Base-by-base conservation (phyloP, 176 grass and related monocot species). In the Musa schizocarpa region DNA sequence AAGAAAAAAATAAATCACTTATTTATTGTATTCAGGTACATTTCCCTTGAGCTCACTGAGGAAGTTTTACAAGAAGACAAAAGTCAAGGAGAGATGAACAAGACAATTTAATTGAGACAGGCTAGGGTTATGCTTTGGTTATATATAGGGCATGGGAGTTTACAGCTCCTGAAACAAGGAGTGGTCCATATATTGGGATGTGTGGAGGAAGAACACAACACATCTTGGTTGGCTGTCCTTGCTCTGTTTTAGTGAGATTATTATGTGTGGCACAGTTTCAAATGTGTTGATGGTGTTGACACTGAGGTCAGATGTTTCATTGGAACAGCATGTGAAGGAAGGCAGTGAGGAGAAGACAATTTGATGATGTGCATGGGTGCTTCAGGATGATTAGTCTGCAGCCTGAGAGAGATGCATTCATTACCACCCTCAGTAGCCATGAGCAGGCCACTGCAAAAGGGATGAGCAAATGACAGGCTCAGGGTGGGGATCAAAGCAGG, bases 391-490 rank as follows among this genome's bases (percentile, higher is more conserved):
- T 65, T 65, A 26, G 63, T 13, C 8, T 24, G 63, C 13, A 11
- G 11, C 23, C 23, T 11, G 1, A 0, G 34, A 43, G 34, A 43
- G 34, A 43, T 4, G 34, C 34, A 3, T 43, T 43, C 34, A 43
- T 20, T 4, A 12, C 23, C 19, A 20, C 63, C 24, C 58, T 62
- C 58, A n/a, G 17, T 20, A 9, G 63, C 17, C 22, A 11, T 65
- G 21, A 63, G 1, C 9, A 23, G 22, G 17, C 9, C 20, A 7
- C 3, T 11, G 26, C 23, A 12, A 20, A 4, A 65, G 9, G 13
- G 6, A 65, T 65, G 22, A 65, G 24, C 63, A 65, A 65, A 65
- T 65, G 63, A 26, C 63, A 65, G 63, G 22, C 21, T 65, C 63
- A 14, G 63, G 26, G 26, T 65, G 22, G 63, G 22, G 26, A 27